Evolutionary conservation across 2,329 filamentous ascomycete species (phyloP).

Genomic region (Orbilia ellipsospora): DNA sequence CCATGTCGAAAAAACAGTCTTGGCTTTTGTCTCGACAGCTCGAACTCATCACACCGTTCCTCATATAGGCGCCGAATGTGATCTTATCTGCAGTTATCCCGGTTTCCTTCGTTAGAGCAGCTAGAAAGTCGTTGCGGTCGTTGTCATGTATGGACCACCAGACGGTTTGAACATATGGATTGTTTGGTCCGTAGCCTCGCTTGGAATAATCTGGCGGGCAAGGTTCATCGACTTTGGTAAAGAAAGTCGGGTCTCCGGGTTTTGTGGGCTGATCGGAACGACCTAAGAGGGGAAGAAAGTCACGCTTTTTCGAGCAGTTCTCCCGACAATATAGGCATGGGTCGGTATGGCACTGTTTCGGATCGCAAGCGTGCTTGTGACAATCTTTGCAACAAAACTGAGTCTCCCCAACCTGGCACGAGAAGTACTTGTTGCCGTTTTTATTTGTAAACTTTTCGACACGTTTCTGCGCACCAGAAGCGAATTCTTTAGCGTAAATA

Average conservation of each 20-base stretch:
- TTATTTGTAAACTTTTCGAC: conserved; percentile 56
- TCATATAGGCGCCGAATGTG: neutral
- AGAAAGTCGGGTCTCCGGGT: too few relatives aligned
- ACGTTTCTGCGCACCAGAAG: conserved; percentile 19
- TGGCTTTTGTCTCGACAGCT: neutral
- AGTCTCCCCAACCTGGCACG: conserved; percentile 44
- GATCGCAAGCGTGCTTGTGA: neutral
- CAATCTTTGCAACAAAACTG: conserved; percentile 20
- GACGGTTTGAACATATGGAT: neutral
- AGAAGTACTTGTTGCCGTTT: conserved; percentile 56
- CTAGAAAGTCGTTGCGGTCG: neutral
- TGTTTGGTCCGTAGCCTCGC: conserved; percentile 19
- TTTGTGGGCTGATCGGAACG: neutral
- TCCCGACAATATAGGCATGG: neutral
- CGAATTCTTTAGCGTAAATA: conserved; percentile 54
- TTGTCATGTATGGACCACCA: neutral
- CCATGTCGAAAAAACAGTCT: neutral
- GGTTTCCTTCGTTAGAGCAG: neutral
- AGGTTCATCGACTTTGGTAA: conserved; percentile 5
- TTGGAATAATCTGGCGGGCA: conserved; percentile 55
- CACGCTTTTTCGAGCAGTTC: neutral
- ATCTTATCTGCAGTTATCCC: neutral
- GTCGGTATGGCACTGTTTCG: neutral
- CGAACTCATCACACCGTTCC: too few relatives aligned
- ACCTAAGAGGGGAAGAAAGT: neutral